Evolutionary conservation across 345 rosid species (phyloP).

Genomic region (Corchorus olitorius): DNA sequence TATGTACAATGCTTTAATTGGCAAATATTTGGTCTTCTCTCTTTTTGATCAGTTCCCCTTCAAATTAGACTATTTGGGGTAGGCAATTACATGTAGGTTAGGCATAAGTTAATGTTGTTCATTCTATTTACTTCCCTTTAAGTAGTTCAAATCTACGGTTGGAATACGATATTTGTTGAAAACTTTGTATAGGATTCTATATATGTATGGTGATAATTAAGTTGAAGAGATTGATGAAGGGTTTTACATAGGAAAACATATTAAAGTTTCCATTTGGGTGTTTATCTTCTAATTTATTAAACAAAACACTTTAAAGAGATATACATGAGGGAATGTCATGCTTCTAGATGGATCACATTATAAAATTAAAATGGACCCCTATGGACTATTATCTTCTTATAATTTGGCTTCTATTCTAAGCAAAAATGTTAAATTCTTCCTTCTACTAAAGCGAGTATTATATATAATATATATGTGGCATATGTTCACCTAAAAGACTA

Average conservation of each 20-base stretch:
- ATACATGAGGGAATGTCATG: neutral
- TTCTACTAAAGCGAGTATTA: too few relatives aligned
- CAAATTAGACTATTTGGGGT: constrained; percentile 13
- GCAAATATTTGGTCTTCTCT: neutral
- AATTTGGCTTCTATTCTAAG: too few relatives aligned
- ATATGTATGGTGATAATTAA: neutral
- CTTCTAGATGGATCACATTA: constrained; percentile 29
- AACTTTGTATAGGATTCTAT: neutral
- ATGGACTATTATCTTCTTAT: neutral
- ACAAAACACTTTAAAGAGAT: neutral
- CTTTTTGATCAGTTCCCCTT: constrained; percentile 23
- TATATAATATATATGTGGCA: too few relatives aligned
- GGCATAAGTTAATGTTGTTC: neutral
- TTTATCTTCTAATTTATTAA: neutral
- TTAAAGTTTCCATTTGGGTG: constrained; percentile 4
- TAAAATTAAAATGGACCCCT: constrained; percentile 12
- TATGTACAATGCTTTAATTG: neutral
- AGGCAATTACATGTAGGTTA: constrained; percentile 4
- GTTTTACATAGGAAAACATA: neutral
- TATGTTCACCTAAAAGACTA: too few relatives aligned
- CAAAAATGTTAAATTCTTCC: too few relatives aligned
- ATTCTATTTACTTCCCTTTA: neutral
- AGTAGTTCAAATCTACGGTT: neutral
- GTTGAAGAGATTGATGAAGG: neutral
- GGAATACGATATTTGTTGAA: neutral